Percentiles rank a stretch among this genome's conserved stretches.
These are phyloP conservation scores for Ophiocordyceps camponoti-leonardi DNA, from an alignment of 2,329 filamentous ascomycete species.

Conservation along the genomic window DNA sequence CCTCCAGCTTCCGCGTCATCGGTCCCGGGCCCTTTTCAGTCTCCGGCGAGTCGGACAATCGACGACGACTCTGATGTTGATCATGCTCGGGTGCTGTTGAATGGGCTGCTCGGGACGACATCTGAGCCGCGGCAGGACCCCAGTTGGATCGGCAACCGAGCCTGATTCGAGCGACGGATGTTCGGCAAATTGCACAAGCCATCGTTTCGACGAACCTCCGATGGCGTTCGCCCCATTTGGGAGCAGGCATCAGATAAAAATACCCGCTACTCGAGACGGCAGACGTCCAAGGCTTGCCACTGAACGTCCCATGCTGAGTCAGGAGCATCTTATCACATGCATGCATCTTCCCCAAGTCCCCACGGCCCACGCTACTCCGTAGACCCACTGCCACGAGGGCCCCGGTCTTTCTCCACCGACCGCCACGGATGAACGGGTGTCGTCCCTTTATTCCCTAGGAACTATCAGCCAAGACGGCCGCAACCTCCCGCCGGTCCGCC, in stretches of 20 bases:
- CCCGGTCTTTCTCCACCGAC: too few species aligned
- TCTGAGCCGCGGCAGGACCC: neutral
- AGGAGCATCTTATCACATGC: too few species aligned
- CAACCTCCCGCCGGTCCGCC: neutral
- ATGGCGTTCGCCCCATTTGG: too few species aligned
- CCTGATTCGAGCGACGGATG: neutral
- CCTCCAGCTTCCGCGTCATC: constrained; percentile 38
- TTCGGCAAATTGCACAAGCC: neutral
- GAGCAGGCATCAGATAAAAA: too few species aligned
- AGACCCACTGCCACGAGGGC: too few species aligned
- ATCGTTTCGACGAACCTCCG: neutral
- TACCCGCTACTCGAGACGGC: too few species aligned
- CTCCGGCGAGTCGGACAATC: constrained; percentile 3
- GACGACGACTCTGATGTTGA: neutral
- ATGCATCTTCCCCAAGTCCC: too few species aligned
- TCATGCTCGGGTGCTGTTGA: neutral
- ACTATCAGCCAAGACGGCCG: neutral
- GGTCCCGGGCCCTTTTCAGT: constrained; percentile 14
- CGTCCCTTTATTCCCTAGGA: too few species aligned
- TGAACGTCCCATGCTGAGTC: too few species aligned
- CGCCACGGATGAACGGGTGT: too few species aligned
- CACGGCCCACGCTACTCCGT: too few species aligned
- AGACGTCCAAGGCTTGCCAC: too few species aligned
- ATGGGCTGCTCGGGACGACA: neutral
- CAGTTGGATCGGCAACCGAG: neutral